These are phyloP conservation scores for Blastobotrys malaysiensis DNA, from an alignment of 1,139 yeast species.

Conservation along the genomic window DNA sequence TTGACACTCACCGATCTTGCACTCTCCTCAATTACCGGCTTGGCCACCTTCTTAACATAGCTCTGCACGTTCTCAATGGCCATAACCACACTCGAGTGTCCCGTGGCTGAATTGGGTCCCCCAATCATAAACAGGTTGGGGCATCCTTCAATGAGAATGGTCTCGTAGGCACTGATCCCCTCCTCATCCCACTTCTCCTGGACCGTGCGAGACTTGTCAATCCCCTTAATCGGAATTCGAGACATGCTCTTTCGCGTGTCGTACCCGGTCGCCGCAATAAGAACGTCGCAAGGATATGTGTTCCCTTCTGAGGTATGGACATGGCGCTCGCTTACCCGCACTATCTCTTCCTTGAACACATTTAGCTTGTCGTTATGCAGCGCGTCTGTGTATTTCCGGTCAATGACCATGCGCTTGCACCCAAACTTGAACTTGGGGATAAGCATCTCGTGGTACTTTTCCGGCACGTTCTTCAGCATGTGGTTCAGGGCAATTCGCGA, in stretches of 20 bases:
- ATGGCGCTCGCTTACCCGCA: slow-evolving; percentile 21
- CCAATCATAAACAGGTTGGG: slow-evolving; percentile 15
- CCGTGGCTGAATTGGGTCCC: slow-evolving; percentile 17
- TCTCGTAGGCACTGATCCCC: slow-evolving; percentile 16
- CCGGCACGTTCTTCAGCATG: slow-evolving; percentile 18
- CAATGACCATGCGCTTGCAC: slow-evolving; percentile 28
- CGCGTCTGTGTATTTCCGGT: slow-evolving; percentile 24
- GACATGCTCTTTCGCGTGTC: slow-evolving; percentile 7
- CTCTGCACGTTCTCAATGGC: slow-evolving; percentile 15
- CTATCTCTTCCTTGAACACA: slow-evolving; percentile 21
- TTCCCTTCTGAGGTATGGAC: slow-evolving; percentile 21
- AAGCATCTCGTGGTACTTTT: slow-evolving; percentile 20
- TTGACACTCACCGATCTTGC: slow-evolving; percentile 11
- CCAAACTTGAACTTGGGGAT: slow-evolving; percentile 27
- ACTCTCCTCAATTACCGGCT: slow-evolving; percentile 11
- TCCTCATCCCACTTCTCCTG: slow-evolving; percentile 13
- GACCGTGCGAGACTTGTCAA: slow-evolving; percentile 9
- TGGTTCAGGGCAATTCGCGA: slow-evolving; percentile 11
- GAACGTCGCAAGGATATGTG: slow-evolving; percentile 25
- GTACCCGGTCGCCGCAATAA: slow-evolving; percentile 30
- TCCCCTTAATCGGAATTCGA: slow-evolving; percentile 11
- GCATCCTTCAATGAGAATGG: slow-evolving; percentile 13
- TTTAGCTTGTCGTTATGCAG: slow-evolving; percentile 24
- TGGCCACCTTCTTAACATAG: slow-evolving; percentile 12
- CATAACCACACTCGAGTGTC: slow-evolving; percentile 17